A percentile compares a stretch with the other conserved stretches of the same genome.
phyloP scores from a whole-genome alignment of 345 rosid species.

The Populus simonii region DNA sequence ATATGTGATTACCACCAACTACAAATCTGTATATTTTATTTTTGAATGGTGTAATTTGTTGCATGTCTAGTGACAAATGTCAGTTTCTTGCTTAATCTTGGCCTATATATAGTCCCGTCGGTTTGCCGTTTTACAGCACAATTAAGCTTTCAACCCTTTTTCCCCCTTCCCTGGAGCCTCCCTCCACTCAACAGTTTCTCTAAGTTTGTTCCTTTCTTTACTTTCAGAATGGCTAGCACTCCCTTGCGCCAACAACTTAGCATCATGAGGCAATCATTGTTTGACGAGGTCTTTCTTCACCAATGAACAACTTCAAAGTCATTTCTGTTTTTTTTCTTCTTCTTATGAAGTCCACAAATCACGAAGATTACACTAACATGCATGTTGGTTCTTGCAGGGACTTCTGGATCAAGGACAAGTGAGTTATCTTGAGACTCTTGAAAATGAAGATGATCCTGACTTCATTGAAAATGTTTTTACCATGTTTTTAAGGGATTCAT shows the following conservation, averaged over 20 bases:
- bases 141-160: neutral
- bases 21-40: too few species aligned
- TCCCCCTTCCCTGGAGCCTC: neutral
- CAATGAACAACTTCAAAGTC: neutral
- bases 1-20: neutral
- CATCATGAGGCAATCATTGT: neutral
- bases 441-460: conserved; percentile 2
- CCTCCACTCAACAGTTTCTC: neutral
- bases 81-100: neutral
- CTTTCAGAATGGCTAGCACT: neutral
- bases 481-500: conserved; percentile 4
- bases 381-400: neutral
- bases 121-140: neutral
- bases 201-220: neutral
- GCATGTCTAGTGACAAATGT: too few species aligned
- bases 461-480: neutral
- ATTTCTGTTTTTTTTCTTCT: neutral
- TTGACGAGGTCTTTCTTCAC: neutral
- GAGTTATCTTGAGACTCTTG: neutral
- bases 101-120: neutral
- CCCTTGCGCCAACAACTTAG: neutral
- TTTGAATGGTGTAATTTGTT: neutral
- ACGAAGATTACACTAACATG: neutral
- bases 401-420: neutral
- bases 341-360: neutral